A percentile compares a stretch with the other conserved stretches of the same genome.
These are phyloP conservation scores for Lodderomyces metapsilosis DNA, from an alignment of 1,139 yeast species.

Conservation along the genomic window DNA sequence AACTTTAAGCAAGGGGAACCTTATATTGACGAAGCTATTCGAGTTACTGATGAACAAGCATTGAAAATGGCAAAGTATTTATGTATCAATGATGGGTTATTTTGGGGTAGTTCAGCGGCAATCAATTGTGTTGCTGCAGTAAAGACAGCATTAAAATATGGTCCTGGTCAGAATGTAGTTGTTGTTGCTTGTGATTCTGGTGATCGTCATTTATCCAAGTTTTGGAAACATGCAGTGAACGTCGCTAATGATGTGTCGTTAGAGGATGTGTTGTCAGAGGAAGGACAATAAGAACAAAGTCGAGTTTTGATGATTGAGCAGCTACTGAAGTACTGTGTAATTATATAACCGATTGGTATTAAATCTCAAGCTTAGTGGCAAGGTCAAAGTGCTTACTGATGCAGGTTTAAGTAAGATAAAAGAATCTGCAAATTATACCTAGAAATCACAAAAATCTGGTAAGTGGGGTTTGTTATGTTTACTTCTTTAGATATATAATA, in stretches of 20 bases:
- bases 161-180: conserved; percentile 72
- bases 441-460: too few species aligned
- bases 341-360: too few species aligned
- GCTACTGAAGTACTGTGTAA: too few species aligned
- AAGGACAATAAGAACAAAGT: neutral
- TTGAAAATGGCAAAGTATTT: conserved; percentile 82
- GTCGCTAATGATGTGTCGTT: conserved; percentile 27
- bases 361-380: too few species aligned
- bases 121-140: conserved; percentile 91
- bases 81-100: conserved; percentile 81
- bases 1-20: conserved; percentile 74
- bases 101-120: conserved; percentile 90
- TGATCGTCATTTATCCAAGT: conserved; percentile 81
- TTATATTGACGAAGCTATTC: conserved; percentile 71
- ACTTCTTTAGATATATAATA: too few species aligned
- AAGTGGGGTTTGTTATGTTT: too few species aligned
- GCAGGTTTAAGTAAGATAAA: too few species aligned
- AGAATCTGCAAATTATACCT: too few species aligned
- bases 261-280: conserved; percentile 24
- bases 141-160: conserved; percentile 53
- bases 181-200: conserved; percentile 96
- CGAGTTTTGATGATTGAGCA: neutral
- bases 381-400: too few species aligned
- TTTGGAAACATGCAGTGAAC: conserved; percentile 72
- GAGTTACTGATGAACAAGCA: conserved; percentile 80